Evolutionary conservation across 257 asterid species (phyloP).

Genomic region (Knoxia roxburghii): DNA sequence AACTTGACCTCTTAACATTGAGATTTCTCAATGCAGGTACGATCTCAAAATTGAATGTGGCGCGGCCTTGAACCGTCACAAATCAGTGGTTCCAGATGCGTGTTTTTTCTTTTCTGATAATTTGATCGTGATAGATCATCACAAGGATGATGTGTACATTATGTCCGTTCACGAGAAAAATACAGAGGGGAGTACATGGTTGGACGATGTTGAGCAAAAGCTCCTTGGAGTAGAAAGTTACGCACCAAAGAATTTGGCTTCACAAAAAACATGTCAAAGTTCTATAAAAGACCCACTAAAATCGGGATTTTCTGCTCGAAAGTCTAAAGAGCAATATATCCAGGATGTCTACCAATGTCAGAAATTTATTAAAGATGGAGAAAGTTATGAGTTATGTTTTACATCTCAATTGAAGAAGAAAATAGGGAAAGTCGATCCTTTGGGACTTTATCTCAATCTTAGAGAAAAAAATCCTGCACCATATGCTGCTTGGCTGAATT

Average conservation of each 20-base stretch:
- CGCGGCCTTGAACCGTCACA: constrained; percentile 52
- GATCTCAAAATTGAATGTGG: constrained; percentile 97
- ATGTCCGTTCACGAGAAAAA: constrained; percentile 48
- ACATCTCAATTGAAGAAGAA: constrained; percentile 72
- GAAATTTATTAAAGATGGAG: constrained; percentile 70
- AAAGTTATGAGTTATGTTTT: constrained; percentile 91
- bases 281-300: constrained; percentile 14
- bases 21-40: constrained; percentile 50
- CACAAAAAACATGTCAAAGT: constrained; percentile 22
- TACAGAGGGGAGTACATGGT: constrained; percentile 41
- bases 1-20: not conserved
- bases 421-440: constrained; percentile 46
- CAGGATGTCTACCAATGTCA: constrained; percentile 67
- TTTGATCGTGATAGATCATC: constrained; percentile 79
- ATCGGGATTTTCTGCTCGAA: constrained; percentile 55
- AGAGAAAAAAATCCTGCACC: constrained; percentile 91
- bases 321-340: constrained; percentile 71
- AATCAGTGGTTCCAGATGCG: constrained; percentile 84
- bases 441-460: constrained; percentile 65
- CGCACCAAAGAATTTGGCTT: constrained; percentile 14
- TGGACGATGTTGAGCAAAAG: constrained; percentile 59
- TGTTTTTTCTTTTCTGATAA: constrained; percentile 94
- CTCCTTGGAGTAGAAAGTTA: constrained; percentile 40
- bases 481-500: constrained; percentile 93
- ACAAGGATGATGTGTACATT: constrained; percentile 49